Evolutionary conservation across 78 protist genomes (phyloP).

Genomic region (Chrysochromulina tobinii): DNA sequence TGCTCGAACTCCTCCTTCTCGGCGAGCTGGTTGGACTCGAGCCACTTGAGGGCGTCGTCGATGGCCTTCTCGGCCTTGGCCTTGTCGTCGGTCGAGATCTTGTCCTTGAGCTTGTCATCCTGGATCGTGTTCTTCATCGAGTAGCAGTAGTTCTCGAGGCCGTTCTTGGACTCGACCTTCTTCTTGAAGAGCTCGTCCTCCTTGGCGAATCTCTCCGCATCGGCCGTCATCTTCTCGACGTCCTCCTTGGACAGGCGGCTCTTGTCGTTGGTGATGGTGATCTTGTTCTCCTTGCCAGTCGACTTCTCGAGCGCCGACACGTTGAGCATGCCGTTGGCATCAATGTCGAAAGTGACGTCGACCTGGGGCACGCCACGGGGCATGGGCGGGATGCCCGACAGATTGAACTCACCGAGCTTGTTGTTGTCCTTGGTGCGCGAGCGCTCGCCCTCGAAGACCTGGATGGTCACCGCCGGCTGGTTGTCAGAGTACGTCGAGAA

Average conservation of each 20-base stretch:
- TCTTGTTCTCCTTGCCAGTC: slow-evolving; percentile 81
- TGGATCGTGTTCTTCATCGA: slow-evolving; percentile 43
- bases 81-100: slow-evolving; percentile 46
- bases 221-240: slow-evolving; percentile 94
- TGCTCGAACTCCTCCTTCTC: slow-evolving; percentile 85
- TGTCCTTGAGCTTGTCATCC: slow-evolving; percentile 50
- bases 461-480: slow-evolving; percentile 93
- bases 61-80: background rate
- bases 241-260: slow-evolving; percentile 89
- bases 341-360: slow-evolving; percentile 96
- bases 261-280: slow-evolving; percentile 96
- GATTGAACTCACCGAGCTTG: slow-evolving; percentile 90
- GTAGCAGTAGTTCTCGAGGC: slow-evolving; percentile 86
- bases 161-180: slow-evolving; percentile 80
- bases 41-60: slow-evolving; percentile 63
- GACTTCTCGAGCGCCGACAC: slow-evolving; percentile 93
- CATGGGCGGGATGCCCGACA: slow-evolving; percentile 92
- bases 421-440: slow-evolving; percentile 95
- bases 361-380: slow-evolving; percentile 98
- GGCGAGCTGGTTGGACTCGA: slow-evolving; percentile 77
- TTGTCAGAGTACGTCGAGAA: slow-evolving; percentile 96
- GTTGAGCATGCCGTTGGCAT: slow-evolving; percentile 90
- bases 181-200: slow-evolving; percentile 80
- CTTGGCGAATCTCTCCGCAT: slow-evolving; percentile 81
- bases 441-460: slow-evolving; percentile 99